Evolutionary conservation across 2,329 filamentous ascomycete species (phyloP).

Genomic region (Chrysosporium keratinophilum): DNA sequence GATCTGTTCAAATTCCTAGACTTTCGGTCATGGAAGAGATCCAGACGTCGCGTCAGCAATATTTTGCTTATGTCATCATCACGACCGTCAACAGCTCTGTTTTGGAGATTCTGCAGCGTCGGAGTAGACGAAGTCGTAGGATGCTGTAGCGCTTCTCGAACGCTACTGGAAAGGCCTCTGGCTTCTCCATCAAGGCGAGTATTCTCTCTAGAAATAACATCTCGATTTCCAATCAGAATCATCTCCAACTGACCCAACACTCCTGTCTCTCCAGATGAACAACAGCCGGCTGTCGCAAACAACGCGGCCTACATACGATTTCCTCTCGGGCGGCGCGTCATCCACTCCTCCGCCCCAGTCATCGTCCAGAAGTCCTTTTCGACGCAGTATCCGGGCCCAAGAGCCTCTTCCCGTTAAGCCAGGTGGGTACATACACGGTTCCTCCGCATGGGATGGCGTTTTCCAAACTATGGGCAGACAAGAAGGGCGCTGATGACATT

Average conservation of each 20-base stretch:
- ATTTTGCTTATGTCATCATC: not conserved
- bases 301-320: slow-evolving; percentile 49
- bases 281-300: slow-evolving; percentile 34
- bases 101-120: no score
- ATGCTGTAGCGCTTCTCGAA: not conserved
- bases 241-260: not conserved
- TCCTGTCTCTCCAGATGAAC: slow-evolving; percentile 24
- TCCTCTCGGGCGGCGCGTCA: slow-evolving; percentile 48
- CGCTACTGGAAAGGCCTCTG: not conserved
- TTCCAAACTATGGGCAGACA: not conserved
- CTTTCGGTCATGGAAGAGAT: not conserved
- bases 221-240: not conserved
- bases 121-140: not conserved
- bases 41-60: not conserved
- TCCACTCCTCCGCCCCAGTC: slow-evolving; percentile 23
- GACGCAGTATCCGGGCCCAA: slow-evolving; percentile 29
- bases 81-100: no score
- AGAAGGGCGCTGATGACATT: not conserved
- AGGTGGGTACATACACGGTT: slow-evolving; percentile 22
- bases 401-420: slow-evolving; percentile 25
- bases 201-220: not conserved
- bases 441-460: no score
- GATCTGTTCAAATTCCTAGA: no score
- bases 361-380: slow-evolving; percentile 27
- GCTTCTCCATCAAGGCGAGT: not conserved